phyloP scores from a whole-genome alignment of 495 filamentous ascomycete genomes.

The Neurospora tetraspora region DNA sequence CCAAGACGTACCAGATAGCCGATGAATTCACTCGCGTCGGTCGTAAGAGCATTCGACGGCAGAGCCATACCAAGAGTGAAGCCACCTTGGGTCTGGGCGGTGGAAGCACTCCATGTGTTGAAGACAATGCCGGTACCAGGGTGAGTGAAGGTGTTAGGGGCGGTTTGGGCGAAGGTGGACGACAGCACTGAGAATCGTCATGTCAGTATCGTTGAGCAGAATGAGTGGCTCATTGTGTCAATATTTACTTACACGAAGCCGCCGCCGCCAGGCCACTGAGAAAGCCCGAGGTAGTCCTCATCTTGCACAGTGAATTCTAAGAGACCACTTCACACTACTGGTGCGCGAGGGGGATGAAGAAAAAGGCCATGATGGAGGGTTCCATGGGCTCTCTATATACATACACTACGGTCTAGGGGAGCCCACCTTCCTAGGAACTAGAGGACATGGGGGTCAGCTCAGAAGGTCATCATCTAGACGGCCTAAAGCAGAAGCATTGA shows the following conservation, averaged over 20 bases:
- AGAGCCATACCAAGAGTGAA: slow-evolving; percentile 48
- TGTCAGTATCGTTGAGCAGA: not conserved
- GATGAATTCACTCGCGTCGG: slow-evolving; percentile 48
- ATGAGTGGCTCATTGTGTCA: not conserved
- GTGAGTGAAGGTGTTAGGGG: slow-evolving; percentile 29
- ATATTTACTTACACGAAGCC: slow-evolving; percentile 17
- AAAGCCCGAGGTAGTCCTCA: slow-evolving; percentile 15
- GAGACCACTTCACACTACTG: slow-evolving; percentile 5
- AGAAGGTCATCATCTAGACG: not conserved
- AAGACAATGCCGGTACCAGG: slow-evolving; percentile 35
- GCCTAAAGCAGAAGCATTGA: not conserved
- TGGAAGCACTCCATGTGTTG: slow-evolving; percentile 27
- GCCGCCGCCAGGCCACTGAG: slow-evolving; percentile 18
- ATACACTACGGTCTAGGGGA: not conserved
- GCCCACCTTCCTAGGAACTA: not conserved
- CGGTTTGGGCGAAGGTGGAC: slow-evolving; percentile 16
- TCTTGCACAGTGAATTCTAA: slow-evolving; percentile 4
- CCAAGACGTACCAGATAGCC: slow-evolving; percentile 38
- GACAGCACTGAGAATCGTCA: slow-evolving; percentile 12
- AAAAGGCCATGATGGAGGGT: not conserved
- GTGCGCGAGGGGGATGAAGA: slow-evolving; percentile 1
- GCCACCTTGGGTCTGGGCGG: slow-evolving; percentile 22
- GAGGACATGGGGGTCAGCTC: not conserved
- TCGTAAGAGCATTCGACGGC: slow-evolving; percentile 38
- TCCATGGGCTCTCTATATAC: slow-evolving; percentile 4